Conservation (phyloP, 2,329 filamentous ascomycete species). For the Pseudomassariella vexata region DNA sequence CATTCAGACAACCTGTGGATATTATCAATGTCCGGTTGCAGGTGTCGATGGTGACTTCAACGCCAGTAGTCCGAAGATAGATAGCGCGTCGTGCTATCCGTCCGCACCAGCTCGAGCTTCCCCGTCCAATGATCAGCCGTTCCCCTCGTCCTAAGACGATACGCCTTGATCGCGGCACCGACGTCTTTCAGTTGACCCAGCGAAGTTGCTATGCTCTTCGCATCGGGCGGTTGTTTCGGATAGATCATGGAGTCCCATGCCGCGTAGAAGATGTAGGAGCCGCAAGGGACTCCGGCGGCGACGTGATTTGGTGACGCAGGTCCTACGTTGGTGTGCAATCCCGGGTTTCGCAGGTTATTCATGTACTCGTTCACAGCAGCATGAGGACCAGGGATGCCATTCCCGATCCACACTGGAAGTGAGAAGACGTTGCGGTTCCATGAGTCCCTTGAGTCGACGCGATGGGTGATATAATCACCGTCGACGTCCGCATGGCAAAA, state of each 20-base stretch:
- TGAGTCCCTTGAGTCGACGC: conserved; percentile 18
- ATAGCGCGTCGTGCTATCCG: conserved; percentile 10
- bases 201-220: conserved; percentile 8
- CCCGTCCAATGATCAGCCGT: conserved; percentile 23
- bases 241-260: conserved; percentile 47
- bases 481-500: too few species aligned
- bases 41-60: too few species aligned
- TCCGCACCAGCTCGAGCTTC: conserved; percentile 20
- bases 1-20: too few species aligned
- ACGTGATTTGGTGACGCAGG: conserved; percentile 45
- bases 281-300: conserved; percentile 40
- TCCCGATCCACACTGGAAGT: conserved; percentile 43
- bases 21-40: too few species aligned
- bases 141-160: conserved; percentile 17
- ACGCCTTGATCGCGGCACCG: conserved; percentile 22
- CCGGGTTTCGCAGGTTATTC: conserved; percentile 31
- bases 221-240: conserved; percentile 18
- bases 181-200: conserved; percentile 17
- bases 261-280: conserved; percentile 39
- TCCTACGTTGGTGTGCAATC: conserved; percentile 30
- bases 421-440: conserved; percentile 23
- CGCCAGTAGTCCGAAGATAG: conserved; percentile 18
- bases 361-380: conserved; percentile 42
- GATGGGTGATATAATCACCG: conserved; percentile 19
- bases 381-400: conserved; percentile 17